These are phyloP conservation scores for Boletus rufocinnamomeus DNA, from an alignment of 768 basidiomycete species.

Conservation along the genomic window DNA sequence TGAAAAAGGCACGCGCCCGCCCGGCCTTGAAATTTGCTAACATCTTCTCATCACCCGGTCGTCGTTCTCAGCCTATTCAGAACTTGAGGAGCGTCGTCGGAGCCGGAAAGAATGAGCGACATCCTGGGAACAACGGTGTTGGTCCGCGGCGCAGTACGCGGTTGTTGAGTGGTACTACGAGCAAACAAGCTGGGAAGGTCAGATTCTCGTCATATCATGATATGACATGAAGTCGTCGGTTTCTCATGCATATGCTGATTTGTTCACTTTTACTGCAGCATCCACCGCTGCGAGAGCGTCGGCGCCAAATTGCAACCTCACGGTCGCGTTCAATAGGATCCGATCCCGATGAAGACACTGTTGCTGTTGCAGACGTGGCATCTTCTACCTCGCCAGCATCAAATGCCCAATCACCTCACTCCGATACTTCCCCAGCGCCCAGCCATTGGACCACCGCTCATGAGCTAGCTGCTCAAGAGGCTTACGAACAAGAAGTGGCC, in stretches of 20 bases:
- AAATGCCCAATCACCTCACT: constrained; percentile 57
- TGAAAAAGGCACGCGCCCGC: constrained; percentile 91
- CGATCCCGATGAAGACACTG: constrained; percentile 67
- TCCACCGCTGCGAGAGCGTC: constrained; percentile 53
- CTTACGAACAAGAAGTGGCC: constrained; percentile 70
- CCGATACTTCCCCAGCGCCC: constrained; percentile 65
- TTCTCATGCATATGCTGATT: constrained; percentile 9
- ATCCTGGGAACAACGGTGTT: constrained; percentile 42
- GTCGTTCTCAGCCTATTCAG: constrained; percentile 73
- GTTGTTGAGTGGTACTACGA: constrained; percentile 56
- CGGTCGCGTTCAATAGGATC: constrained; percentile 68
- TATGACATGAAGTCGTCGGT: neutral
- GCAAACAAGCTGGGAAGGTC: constrained; percentile 63
- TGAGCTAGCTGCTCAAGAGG: constrained; percentile 71
- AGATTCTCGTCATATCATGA: constrained; percentile 11
- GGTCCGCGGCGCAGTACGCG: constrained; percentile 74
- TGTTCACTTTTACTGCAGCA: constrained; percentile 30
- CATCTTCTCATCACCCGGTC: constrained; percentile 84
- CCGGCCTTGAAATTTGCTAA: constrained; percentile 86
- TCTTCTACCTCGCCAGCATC: constrained; percentile 65
- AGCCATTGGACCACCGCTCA: constrained; percentile 64
- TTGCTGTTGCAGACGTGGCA: constrained; percentile 48
- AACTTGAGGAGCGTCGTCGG: constrained; percentile 58
- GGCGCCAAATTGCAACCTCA: constrained; percentile 53
- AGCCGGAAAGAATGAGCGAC: constrained; percentile 53